Base-by-base conservation (phyloP, 2,329 filamentous ascomycete species). In the Sclerotinia minor region DNA sequence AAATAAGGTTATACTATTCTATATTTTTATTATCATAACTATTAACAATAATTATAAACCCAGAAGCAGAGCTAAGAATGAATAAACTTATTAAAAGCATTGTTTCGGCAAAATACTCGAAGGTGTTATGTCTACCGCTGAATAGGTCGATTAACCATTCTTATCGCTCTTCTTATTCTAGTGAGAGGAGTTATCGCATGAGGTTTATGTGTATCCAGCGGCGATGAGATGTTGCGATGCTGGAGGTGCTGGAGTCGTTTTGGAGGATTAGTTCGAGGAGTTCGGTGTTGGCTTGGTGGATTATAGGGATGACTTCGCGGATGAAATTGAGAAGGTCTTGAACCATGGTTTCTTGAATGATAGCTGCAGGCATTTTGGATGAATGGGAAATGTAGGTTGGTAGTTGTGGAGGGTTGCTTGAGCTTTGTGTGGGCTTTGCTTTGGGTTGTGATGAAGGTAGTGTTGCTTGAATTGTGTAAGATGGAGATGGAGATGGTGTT, bases 261-360 rank as follows among this genome's bases (percentile, higher is more conserved):
- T 61, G 44, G 0, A 61, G 19, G 7, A 61, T 19, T 8, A 61
- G n/a, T 61, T 32, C 4, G 21, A 61, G 17, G 13, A 61, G 19
- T 8, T 61, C 58, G 9, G 35, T 29, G 29, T 9, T 61, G 32
- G 58, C 58, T n/a, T 35, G 29, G 21, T 24, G 24, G 11, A n/a
- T 15, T 24, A n/a, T n/a, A 17, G 26, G 58, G 24, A 61, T 21
- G 2, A 3, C 44, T 11, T 61, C 58, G 2, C 44, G 29, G 7
- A 61, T 49, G 9, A 49, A 49, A 61, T 61, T 29, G 21, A 61
- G 26, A 5, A 61, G 44, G 24, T 61, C 44, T 61, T 61, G 44
- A 24, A 61, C 19, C 29, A 47, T 60, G 44, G 21, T 29, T 17
- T 61, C 29, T 19, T 4, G 26, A 35, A 49, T 17, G 2, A 35